Base-by-base conservation (phyloP, 116 monocot genomes). In the Papilionanthe hybrid region DNA sequence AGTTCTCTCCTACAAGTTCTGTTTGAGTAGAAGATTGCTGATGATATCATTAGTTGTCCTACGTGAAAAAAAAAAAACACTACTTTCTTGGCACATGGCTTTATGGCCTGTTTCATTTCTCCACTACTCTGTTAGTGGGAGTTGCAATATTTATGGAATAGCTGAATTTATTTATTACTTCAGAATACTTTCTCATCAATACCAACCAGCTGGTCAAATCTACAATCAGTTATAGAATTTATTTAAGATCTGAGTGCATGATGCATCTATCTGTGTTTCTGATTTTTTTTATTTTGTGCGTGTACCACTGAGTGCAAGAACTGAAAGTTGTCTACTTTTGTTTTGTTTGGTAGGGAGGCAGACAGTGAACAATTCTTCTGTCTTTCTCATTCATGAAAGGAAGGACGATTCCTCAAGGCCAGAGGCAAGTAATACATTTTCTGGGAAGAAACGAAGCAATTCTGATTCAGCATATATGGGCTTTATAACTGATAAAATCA, bases 371-470 rank as follows among this genome's bases (percentile, higher is more conserved):
- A 79, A 76, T 85, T 85, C 85, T 85, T 85, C 85, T 79, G 79
- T 77, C 79, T 84, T 83, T 82, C 81, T 85, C 87, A 87, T 85
- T 85, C 81, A 85, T 85, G 85, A 79, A 85, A 81, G 79, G 80
- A 89, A 85, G 86, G 79, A 74, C 83, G 55, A 72, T 42, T 74
- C 65, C 8, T 72, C 66, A 56, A 82, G 82, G 77, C 63, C 53
- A 18, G 84, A 85, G 77, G 37, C 72, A 47, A 75, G 82, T 77
- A 83, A 83, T 47, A 32, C 75, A 72, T 37, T 85, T 65, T 73
- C 86, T 80, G 89, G 91, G 79, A 89, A 77, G 65, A 94, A 91
- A 77, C 86, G 91, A 82, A 87, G 81, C 79, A 80, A 81, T 79
- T 88, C 88, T 7, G 89, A 92, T 81, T 94, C 89, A 55, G 67